Evolutionary conservation across 768 basidiomycete species (phyloP), one percentile per base, ranked within the genome.

Genomic region (Suillus cothurnatus): DNA sequence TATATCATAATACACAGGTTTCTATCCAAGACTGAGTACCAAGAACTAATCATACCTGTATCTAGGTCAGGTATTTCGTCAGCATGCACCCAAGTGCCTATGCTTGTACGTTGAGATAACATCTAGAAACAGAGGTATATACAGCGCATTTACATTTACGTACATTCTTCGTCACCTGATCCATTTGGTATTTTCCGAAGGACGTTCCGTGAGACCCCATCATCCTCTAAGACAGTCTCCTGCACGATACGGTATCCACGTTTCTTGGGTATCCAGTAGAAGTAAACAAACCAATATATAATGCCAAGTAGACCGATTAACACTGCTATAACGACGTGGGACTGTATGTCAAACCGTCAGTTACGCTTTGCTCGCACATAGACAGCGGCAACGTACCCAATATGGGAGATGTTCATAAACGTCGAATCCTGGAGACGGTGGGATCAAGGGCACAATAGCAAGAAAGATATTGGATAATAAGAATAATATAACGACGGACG

Each of bases 381-480:
- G 45, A 26, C 21, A 15, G 38, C 15, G 31, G 50, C 15, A 4
- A 76, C 88, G 69, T 68, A 91, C 90, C 81, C 86, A 91, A 69
- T 92, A 92, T 5, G 90, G 89, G 14, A 92, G 78, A 64, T 78
- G 70, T 28, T 84, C 78, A 68, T 91, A 92, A 3, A 82, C 81
- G 56, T 76, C 76, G 6, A 79, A 79, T 8, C 84, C 88, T 6
- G 77, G 72, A 0, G 78, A 71, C 0, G 91, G 91, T 4, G 90
- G 90, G 36, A 91, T 77, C 60, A 91, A 77, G 0, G 91, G 90
- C 6, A 86, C 84, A 39, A 82, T 67, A n/a, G 85, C 74, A 26
- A 92, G 77, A 72, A 91, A 89, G 19, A 89, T 50, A 66, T 92
- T 91, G 2, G 89, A 88, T 6, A 87, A 64, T 65, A 88, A 82